A percentile compares a stretch with the other conserved stretches of the same genome.
phyloP scores from a whole-genome alignment of 768 basidiomycete genomes.

The Boletus barrowsii region DNA sequence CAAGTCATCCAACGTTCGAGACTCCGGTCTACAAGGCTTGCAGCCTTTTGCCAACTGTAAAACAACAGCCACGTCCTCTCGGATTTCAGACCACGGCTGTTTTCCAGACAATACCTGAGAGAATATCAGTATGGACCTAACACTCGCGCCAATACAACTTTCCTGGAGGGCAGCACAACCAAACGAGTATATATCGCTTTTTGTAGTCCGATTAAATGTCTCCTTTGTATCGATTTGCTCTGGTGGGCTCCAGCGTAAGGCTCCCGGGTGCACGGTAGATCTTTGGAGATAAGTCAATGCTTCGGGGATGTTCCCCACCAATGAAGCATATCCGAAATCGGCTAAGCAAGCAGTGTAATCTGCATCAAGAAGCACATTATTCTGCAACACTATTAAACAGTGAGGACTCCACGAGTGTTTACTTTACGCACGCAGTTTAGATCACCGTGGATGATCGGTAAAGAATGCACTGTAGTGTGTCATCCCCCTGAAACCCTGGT shows the following conservation, averaged over 20 bases:
- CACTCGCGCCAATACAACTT: conserved; percentile 39
- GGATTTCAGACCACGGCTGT: too few relatives aligned
- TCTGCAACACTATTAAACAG: not conserved
- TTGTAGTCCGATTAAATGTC: not conserved
- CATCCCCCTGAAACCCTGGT: too few relatives aligned
- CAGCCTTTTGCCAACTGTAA: not conserved
- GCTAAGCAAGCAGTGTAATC: conserved; percentile 35
- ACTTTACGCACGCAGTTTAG: not conserved
- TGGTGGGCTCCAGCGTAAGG: not conserved
- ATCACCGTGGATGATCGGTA: not conserved
- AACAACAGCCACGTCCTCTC: not conserved
- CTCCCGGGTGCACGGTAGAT: not conserved
- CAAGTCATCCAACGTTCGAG: not conserved
- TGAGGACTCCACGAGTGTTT: not conserved
- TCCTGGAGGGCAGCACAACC: conserved; percentile 29
- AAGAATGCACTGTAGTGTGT: not conserved
- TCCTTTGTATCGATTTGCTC: conserved; percentile 25
- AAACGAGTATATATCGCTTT: conserved; percentile 17
- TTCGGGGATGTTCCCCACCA: too few relatives aligned
- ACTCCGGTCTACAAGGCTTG: not conserved
- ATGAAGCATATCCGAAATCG: conserved; percentile 30
- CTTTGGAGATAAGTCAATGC: not conserved
- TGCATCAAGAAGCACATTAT: conserved; percentile 11
- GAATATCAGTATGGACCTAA: not conserved
- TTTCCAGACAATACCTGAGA: not conserved